Evolutionary conservation across 768 basidiomycete genomes (phyloP), one percentile per base, ranked within the genome.

Genomic region (Ephemerocybe angulata): DNA sequence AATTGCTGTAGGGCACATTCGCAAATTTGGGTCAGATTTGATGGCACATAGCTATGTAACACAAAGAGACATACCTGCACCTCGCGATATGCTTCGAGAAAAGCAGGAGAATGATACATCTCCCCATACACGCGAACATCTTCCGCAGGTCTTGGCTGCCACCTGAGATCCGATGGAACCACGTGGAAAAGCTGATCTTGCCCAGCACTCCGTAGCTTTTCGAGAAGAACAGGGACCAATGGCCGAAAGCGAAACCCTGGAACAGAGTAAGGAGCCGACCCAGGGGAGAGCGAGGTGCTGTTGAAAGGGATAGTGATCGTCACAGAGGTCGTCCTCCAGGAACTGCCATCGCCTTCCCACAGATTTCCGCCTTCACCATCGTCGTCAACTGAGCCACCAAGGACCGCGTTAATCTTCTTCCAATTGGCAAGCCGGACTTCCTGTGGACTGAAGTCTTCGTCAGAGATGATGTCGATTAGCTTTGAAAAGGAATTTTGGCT

Each of bases 31-130:
- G 7, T 25, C 11, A 7, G 21, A 35, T 11, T 28, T 22, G 19
- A 33, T 7, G 17, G n/a, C n/a, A n/a, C n/a, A n/a, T n/a, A n/a
- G n/a, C n/a, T n/a, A n/a, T n/a, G n/a, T n/a, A n/a, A n/a, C n/a
- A n/a, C n/a, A n/a, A n/a, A n/a, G n/a, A n/a, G n/a, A n/a, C 48
- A 11, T 22, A 47, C 44, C 44, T 47, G 44, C 7, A 53, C 25
- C 21, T 51, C 55, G 12, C 42, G 22, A 8, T 63, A 41, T 30
- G 63, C 61, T 22, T 61, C 43, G 22, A 58, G 17, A 40, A 62
- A 68, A 0, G 48, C 51, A 53, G 66, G 61, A 1, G 63, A 48
- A 13, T 25, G 57, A 35, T 65, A 68, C 1, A 63, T 21, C 30
- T 68, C 63, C n/a, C 40, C 28, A 31, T 48, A 42, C 1, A 65